Percentiles rank a stretch among this genome's conserved stretches.
These are phyloP conservation scores for Glebionis coronaria DNA, from an alignment of 129 eudicot species.

Conservation along the genomic window DNA sequence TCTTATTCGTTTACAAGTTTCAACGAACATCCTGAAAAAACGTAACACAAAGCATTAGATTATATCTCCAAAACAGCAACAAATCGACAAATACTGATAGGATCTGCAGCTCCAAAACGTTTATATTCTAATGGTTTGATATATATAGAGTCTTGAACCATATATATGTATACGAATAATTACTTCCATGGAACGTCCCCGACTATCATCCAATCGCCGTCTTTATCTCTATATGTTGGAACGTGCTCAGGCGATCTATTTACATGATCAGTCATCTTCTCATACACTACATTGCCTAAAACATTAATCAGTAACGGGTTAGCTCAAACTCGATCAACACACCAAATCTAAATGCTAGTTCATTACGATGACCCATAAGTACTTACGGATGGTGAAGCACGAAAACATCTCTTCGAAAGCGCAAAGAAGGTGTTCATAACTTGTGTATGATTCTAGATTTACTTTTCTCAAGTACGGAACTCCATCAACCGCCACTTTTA, in stretches of 20 bases:
- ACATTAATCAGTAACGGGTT: not conserved
- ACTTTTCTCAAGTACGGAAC: constrained; percentile 81
- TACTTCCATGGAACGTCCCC: constrained; percentile 98
- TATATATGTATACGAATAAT: constrained; percentile 12
- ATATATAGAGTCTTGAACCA: too few relatives aligned
- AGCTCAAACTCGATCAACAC: too few relatives aligned
- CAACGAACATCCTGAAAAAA: constrained; percentile 33
- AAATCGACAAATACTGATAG: too few relatives aligned
- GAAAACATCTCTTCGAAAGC: constrained; percentile 57
- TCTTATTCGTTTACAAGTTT: constrained; percentile 27
- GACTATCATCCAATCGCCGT: constrained; percentile 73
- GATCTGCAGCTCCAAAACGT: not conserved
- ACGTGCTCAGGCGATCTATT: constrained; percentile 52
- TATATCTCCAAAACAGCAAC: not conserved
- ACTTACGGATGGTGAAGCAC: constrained; percentile 45
- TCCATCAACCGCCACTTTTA: constrained; percentile 92
- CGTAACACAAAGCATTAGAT: not conserved
- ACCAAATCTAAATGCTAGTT: too few relatives aligned
- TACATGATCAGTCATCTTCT: constrained; percentile 44
- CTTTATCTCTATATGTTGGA: constrained; percentile 82
- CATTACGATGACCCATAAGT: not conserved
- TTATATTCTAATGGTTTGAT: not conserved
- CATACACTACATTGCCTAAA: constrained; percentile 36
- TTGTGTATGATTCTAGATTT: constrained; percentile 47
- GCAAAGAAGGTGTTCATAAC: constrained; percentile 50